Evolutionary conservation across 2,329 filamentous ascomycete species (phyloP), one percentile per base, ranked within the genome.

Genomic region (Uncinocarpus reesii): DNA sequence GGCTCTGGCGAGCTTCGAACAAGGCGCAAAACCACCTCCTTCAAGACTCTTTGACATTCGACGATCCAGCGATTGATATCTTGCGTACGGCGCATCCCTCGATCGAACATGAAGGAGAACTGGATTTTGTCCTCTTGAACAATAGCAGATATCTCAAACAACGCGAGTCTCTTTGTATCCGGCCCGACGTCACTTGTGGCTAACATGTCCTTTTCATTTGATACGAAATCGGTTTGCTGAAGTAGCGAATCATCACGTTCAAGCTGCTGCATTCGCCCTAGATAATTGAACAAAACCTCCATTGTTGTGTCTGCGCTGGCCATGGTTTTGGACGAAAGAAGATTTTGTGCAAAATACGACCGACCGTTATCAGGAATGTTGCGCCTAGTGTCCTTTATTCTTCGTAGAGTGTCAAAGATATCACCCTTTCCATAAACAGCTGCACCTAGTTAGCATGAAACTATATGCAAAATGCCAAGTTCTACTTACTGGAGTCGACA

Each of bases 111-210:
- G 53, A 75, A 75, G 0, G 70, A 68, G 20, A 75, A 65, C 34
- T 70, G 69, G 20, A 76, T 60, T 11, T 60, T 60, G 0, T 69
- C 71, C 34, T 70, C 66, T 15, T 70, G 63, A 3, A 76, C 63
- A 20, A 73, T 69, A 0, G 73, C 72, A 0, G 71, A 70, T 2
- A 76, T 66, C 49, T 77, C 74, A 42, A 77, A 71, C 0, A 76
- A 65, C 1, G 68, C 69, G 51, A 73, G 71, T 2, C 71, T 65
- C 26, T 63, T 62, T 1, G 70, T 71, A 26, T 65, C 55, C 7
- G 64, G 59, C 1, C 71, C 70, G 53, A 72, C 68, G 51, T 73
- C 71, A 7, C 68, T 65, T 7, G 65, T 65, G 7, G 63, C 37
- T n/a, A 56, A 56, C 18, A 62, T 59, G 15, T 29, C 64, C 60